Evolutionary conservation across 495 filamentous ascomycete genomes (phyloP).

Genomic region (Penicillium chermesinum): DNA sequence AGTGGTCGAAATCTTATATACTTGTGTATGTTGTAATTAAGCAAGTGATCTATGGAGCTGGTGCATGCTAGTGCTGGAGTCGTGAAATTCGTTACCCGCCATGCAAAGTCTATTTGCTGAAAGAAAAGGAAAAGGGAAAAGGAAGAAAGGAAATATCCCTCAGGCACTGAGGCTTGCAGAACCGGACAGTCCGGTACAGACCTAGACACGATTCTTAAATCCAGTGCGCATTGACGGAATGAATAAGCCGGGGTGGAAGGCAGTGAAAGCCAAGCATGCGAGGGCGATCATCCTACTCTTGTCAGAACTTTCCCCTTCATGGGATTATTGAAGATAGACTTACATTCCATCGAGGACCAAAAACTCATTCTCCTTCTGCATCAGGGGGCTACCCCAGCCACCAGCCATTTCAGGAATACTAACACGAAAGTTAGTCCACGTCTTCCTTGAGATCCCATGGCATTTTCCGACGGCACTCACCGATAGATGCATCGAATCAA

Average conservation of each 20-base stretch:
- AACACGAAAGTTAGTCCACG: neutral
- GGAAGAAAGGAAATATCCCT: neutral
- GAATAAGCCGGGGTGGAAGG: slow-evolving; percentile 47
- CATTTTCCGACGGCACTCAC: slow-evolving; percentile 19
- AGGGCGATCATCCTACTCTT: slow-evolving; percentile 44
- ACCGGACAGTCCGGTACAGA: neutral
- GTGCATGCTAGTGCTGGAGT: neutral
- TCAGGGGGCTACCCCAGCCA: slow-evolving; percentile 62
- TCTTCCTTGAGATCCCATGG: neutral
- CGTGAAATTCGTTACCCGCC: neutral
- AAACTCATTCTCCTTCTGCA: slow-evolving; percentile 62
- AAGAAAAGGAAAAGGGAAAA: neutral
- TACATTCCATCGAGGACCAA: slow-evolving; percentile 56
- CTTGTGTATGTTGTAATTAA: too few species aligned
- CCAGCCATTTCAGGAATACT: slow-evolving; percentile 63
- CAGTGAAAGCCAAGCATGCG: slow-evolving; percentile 39
- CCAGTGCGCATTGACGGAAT: slow-evolving; percentile 41
- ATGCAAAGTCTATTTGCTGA: neutral
- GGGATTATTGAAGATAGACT: slow-evolving; percentile 14
- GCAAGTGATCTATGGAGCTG: too few species aligned
- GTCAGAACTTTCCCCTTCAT: neutral
- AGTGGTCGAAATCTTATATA: too few species aligned
- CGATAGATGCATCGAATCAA: slow-evolving; percentile 65
- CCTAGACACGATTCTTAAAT: slow-evolving; percentile 12
- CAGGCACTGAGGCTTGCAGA: neutral